A percentile compares a stretch with the other conserved stretches of the same genome.
Evolutionary conservation across 768 basidiomycete genomes (phyloP).

Genomic region (Epithele typhae): DNA sequence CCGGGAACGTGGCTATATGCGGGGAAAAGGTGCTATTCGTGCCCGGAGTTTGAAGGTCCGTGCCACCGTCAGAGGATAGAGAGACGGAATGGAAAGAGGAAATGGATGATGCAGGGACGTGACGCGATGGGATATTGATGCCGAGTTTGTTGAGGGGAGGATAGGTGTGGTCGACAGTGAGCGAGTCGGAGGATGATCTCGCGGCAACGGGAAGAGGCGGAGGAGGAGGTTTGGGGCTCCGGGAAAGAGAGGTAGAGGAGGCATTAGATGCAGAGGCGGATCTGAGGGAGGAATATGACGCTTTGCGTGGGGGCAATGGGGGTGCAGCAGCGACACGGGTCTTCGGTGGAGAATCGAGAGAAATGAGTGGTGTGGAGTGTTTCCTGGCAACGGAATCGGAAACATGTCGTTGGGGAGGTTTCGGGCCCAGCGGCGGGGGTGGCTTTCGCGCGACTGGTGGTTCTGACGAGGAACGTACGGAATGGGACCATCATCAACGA

Average conservation of each 20-base stretch:
- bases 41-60: slow-evolving; percentile 21
- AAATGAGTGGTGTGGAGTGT: slow-evolving; percentile 43
- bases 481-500: slow-evolving; percentile 55
- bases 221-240: slow-evolving; percentile 13
- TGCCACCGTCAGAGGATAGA: slow-evolving; percentile 58
- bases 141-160: slow-evolving; percentile 40
- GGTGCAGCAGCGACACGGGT: slow-evolving; percentile 43
- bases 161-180: slow-evolving; percentile 57
- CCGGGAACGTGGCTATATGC: slow-evolving; percentile 35
- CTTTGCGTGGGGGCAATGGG: slow-evolving; percentile 64
- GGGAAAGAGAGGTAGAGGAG: slow-evolving; percentile 23
- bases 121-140: slow-evolving; percentile 34
- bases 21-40: slow-evolving; percentile 12
- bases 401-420: slow-evolving; percentile 14
- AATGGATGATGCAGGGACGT: slow-evolving; percentile 64
- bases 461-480: slow-evolving; percentile 21
- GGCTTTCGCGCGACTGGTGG: slow-evolving; percentile 12
- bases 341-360: slow-evolving; percentile 43
- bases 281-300: slow-evolving; percentile 47
- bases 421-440: slow-evolving; percentile 4
- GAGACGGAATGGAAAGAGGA: slow-evolving; percentile 85
- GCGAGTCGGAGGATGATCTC: slow-evolving; percentile 39
- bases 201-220: slow-evolving; percentile 5
- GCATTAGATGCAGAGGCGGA: slow-evolving; percentile 34
- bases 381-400: slow-evolving; percentile 17